phyloP scores from a whole-genome alignment of 2,329 filamentous ascomycete genomes.

The Aspergillus arachidicola region DNA sequence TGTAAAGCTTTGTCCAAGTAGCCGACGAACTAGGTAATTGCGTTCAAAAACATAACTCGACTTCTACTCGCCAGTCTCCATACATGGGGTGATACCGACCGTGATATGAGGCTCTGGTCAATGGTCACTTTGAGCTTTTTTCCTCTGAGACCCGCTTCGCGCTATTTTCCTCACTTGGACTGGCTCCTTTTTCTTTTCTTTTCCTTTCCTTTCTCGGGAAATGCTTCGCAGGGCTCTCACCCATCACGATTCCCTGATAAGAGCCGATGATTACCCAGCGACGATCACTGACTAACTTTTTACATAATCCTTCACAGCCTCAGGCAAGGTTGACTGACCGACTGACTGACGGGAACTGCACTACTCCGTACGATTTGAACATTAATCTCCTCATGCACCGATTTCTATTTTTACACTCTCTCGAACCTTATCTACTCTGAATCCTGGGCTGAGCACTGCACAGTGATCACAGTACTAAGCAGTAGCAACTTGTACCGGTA shows the following conservation, averaged over 20 bases:
- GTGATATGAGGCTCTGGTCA: not conserved
- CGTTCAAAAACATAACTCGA: not conserved
- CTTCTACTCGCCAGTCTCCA: not conserved
- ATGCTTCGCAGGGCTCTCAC: not conserved
- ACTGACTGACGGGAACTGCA: not conserved
- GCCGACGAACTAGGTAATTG: slow-evolving; percentile 2
- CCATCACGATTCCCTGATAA: not conserved
- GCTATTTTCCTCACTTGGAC: not conserved
- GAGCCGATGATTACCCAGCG: not conserved
- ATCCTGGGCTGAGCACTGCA: not conserved
- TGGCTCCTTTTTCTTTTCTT: not conserved
- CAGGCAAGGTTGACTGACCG: not conserved
- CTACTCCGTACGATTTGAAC: not conserved
- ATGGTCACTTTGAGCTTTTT: not conserved
- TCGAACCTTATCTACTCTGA: not conserved
- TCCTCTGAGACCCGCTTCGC: not conserved
- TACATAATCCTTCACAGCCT: slow-evolving; percentile 3
- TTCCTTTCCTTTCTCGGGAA: not conserved
- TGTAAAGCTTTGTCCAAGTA: not conserved
- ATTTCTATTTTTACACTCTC: not conserved
- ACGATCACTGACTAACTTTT: not conserved
- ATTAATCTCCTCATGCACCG: not conserved
- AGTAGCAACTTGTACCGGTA: not conserved
- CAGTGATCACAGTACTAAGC: not conserved
- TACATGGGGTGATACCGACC: not conserved